A percentile compares a stretch with the other conserved stretches of the same genome.
Evolutionary conservation across 2,329 filamentous ascomycete genomes (phyloP).

Genomic region (Coniochaeta ligniaria): DNA sequence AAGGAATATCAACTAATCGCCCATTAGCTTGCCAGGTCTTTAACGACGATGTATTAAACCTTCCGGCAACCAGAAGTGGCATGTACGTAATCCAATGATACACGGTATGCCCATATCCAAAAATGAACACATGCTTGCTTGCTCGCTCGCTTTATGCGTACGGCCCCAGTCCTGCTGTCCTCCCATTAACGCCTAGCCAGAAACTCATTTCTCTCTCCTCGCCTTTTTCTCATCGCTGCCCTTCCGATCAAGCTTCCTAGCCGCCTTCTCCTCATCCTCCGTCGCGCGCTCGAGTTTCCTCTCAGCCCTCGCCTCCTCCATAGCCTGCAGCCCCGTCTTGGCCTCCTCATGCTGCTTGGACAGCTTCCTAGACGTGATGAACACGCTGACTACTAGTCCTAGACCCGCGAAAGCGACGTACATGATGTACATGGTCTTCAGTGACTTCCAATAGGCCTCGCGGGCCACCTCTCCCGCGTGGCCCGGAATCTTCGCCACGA

Average conservation of each 20-base stretch:
- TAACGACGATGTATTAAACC: neutral
- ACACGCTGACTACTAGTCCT: constrained; percentile 38
- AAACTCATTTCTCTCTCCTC: neutral
- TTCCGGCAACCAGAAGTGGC: neutral
- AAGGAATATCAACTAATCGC: neutral
- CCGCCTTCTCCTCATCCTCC: constrained; percentile 4
- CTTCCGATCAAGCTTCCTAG: neutral
- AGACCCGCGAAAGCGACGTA: constrained; percentile 42
- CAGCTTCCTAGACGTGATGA: constrained; percentile 41
- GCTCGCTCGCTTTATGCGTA: neutral
- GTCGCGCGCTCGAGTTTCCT: constrained; percentile 6
- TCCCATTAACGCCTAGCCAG: neutral
- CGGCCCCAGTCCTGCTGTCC: neutral
- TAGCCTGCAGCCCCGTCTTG: constrained; percentile 45
- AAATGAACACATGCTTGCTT: neutral
- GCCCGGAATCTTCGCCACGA: constrained; percentile 44
- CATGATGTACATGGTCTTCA: constrained; percentile 51
- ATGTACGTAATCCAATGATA: neutral
- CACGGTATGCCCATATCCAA: neutral
- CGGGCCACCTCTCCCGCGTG: constrained; percentile 34
- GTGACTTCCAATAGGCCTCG: constrained; percentile 38
- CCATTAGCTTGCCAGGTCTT: neutral
- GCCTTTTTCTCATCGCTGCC: neutral
- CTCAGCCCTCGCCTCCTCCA: constrained; percentile 22
- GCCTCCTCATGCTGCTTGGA: constrained; percentile 50